phyloP scores from a whole-genome alignment of 2,329 filamentous ascomycete species.

The Ascochyta rabiei region DNA sequence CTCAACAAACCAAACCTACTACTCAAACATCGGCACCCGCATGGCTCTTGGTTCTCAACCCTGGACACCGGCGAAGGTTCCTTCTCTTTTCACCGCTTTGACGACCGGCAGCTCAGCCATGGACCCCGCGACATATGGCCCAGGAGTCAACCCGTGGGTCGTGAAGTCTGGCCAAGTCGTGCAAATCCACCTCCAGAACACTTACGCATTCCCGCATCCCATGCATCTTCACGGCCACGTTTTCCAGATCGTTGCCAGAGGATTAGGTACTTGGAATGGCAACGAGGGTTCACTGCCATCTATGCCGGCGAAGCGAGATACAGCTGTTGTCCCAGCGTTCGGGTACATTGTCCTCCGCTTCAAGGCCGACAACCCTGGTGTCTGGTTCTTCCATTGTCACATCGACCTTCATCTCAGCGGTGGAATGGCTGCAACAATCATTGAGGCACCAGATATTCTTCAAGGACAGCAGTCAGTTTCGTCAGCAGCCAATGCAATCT shows the following conservation, averaged over 20 bases:
- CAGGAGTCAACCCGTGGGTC: constrained; percentile 14
- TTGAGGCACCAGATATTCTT: constrained; percentile 34
- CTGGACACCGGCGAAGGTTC: constrained; percentile 74
- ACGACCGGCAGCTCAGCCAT: constrained; percentile 55
- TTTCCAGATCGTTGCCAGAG: constrained; percentile 46
- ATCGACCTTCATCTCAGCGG: constrained; percentile 41
- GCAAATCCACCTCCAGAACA: constrained; percentile 41
- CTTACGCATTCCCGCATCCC: constrained; percentile 47
- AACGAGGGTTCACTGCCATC: constrained; percentile 41
- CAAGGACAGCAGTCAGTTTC: constrained; percentile 23
- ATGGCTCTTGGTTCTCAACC: constrained; percentile 65
- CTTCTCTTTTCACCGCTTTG: constrained; percentile 76
- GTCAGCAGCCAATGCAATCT: constrained; percentile 18
- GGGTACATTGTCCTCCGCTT: constrained; percentile 27
- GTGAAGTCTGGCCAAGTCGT: constrained; percentile 12
- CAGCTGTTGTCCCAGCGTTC: constrained; percentile 49
- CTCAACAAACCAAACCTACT: constrained; percentile 62
- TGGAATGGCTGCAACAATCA: constrained; percentile 35
- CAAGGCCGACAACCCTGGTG: constrained; percentile 46
- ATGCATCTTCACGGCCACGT: constrained; percentile 47
- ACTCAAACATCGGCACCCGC: constrained; percentile 61
- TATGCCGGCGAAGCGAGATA: constrained; percentile 49
- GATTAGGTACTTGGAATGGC: constrained; percentile 51
- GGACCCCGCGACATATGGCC: constrained; percentile 45
- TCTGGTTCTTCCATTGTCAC: constrained; percentile 47